Percentiles rank a stretch among this genome's conserved stretches.
Conservation (phyloP, 768 basidiomycete species). For the Trametes elegans region DNA sequence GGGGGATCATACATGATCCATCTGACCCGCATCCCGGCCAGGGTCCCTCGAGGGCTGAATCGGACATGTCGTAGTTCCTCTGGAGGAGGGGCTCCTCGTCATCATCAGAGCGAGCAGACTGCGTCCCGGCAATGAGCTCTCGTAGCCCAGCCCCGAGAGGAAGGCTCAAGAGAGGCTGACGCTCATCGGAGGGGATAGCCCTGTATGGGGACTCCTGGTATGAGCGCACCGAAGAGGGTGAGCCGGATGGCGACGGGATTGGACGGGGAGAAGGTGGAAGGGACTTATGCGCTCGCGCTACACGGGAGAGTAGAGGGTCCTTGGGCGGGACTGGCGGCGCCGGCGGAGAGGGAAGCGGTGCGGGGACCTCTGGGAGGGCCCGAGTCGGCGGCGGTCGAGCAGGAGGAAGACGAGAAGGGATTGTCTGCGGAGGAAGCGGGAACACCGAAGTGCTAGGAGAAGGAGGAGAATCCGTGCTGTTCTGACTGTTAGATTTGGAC, state of each 20-base stretch:
- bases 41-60: slow-evolving; percentile 1
- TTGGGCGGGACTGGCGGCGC: slow-evolving; percentile 7
- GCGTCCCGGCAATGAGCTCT: not conserved
- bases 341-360: not conserved
- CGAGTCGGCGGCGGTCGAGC: slow-evolving; percentile 6
- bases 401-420: not conserved
- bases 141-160: slow-evolving; percentile 1
- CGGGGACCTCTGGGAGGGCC: not conserved
- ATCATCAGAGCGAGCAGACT: not conserved
- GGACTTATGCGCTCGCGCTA: slow-evolving; percentile 6
- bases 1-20: no score
- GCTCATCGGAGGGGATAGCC: not conserved
- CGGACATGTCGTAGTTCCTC: not conserved
- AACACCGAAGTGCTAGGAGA: not conserved
- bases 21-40: slow-evolving; percentile 4
- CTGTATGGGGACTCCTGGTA: not conserved
- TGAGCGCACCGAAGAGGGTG: not conserved
- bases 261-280: slow-evolving; percentile 10
- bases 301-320: not conserved
- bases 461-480: not conserved
- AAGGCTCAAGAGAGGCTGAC: not conserved
- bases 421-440: slow-evolving; percentile 1
- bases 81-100: not conserved
- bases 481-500: not conserved
- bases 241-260: not conserved